Evolutionary conservation across 805 yeast genomes (phyloP).

Genomic region (Lipomyces mesembrius): DNA sequence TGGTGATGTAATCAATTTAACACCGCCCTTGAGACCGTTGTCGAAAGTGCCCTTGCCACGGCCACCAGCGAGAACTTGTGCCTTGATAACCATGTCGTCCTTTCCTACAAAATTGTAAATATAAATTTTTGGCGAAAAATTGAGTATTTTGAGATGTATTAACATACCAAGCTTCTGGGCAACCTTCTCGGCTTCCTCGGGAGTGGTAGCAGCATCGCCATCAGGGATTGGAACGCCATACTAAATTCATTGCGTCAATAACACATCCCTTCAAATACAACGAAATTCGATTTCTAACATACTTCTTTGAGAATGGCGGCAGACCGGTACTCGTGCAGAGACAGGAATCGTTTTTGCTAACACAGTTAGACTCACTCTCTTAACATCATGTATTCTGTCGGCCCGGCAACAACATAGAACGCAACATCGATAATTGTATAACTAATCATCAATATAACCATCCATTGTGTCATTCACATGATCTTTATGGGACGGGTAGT

Average conservation of each 20-base stretch:
- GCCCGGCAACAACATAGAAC: background rate
- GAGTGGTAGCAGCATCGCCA: constrained; percentile 88
- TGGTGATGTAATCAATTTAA: constrained; percentile 81
- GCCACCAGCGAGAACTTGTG: constrained; percentile 99
- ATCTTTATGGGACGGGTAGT: background rate
- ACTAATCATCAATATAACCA: too few species aligned
- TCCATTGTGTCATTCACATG: background rate
- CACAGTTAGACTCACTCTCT: background rate
- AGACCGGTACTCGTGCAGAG: constrained; percentile 95
- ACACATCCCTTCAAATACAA: background rate
- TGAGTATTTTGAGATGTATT: background rate
- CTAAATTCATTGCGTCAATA: constrained; percentile 37
- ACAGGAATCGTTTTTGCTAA: constrained; percentile 65
- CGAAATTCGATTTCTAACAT: constrained; percentile 17
- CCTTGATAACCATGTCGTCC: constrained; percentile 90
- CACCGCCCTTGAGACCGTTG: constrained; percentile 95
- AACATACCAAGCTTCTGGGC: constrained; percentile 64
- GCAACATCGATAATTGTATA: background rate
- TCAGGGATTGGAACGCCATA: constrained; percentile 91
- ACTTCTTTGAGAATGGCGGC: constrained; percentile 72
- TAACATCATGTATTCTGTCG: background rate
- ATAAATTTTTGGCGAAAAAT: background rate
- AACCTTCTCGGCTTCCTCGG: constrained; percentile 82
- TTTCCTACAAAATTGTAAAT: constrained; percentile 44
- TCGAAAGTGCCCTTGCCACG: constrained; percentile 99